phyloP scores from a whole-genome alignment of 495 filamentous ascomycete genomes.

The Penicillium daleae region DNA sequence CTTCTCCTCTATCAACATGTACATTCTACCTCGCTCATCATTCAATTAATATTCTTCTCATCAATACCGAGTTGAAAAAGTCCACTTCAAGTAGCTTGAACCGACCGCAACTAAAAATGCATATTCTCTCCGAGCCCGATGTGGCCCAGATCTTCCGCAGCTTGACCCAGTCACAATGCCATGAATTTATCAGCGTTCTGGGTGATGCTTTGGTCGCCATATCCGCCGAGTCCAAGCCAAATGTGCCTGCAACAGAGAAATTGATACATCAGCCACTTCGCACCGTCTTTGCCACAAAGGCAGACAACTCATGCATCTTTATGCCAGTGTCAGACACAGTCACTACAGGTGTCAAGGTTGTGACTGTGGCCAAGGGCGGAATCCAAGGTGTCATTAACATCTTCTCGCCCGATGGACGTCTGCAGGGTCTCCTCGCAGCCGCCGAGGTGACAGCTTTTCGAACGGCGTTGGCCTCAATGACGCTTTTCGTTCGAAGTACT shows the following conservation, averaged over 20 bases:
- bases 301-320: slow-evolving; percentile 76
- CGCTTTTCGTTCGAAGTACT: slow-evolving; percentile 65
- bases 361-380: slow-evolving; percentile 49
- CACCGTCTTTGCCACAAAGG: slow-evolving; percentile 66
- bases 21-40: background rate
- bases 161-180: slow-evolving; percentile 39
- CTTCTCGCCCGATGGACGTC: slow-evolving; percentile 66
- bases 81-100: too few species aligned
- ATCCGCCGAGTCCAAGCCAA: slow-evolving; percentile 31
- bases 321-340: slow-evolving; percentile 77
- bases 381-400: slow-evolving; percentile 77
- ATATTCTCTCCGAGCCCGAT: slow-evolving; percentile 47
- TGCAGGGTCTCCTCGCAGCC: slow-evolving; percentile 81
- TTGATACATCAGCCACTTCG: slow-evolving; percentile 75
- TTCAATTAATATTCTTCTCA: background rate
- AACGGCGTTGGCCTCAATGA: slow-evolving; percentile 81
- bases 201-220: slow-evolving; percentile 36
- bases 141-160: slow-evolving; percentile 42
- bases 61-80: too few species aligned
- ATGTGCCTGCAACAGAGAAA: slow-evolving; percentile 24
- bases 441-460: slow-evolving; percentile 90
- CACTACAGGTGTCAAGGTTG: slow-evolving; percentile 65
- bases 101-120: slow-evolving; percentile 34
- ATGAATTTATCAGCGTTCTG: slow-evolving; percentile 37
- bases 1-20: background rate